Percentiles rank a stretch among this genome's conserved stretches.
phyloP scores from a whole-genome alignment of 164 flowering plant species.

The Liquidambar formosana region DNA sequence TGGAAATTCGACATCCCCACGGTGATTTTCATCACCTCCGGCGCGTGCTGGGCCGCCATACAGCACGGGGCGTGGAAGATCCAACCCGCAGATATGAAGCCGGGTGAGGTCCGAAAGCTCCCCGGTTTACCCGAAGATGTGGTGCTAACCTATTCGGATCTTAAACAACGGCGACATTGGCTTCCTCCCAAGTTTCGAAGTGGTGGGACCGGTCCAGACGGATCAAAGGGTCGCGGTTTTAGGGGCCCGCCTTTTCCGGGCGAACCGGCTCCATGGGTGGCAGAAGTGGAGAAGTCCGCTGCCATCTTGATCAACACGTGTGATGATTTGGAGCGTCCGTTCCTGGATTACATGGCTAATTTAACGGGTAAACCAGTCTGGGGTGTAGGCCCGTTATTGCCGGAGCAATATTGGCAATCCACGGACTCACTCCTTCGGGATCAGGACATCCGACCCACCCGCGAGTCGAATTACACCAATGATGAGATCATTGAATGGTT shows the following conservation, averaged over 20 bases:
- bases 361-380: neutral
- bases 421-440: slow-evolving; percentile 11
- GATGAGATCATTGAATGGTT: slow-evolving; percentile 42
- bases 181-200: neutral
- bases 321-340: slow-evolving; percentile 3
- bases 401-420: neutral
- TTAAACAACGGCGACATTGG: slow-evolving; percentile 18
- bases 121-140: slow-evolving; percentile 38
- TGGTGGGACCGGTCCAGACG: slow-evolving; percentile 2
- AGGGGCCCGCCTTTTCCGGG: neutral
- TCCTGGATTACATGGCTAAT: neutral
- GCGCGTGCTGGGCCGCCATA: slow-evolving; percentile 36
- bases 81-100: slow-evolving; percentile 11
- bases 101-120: slow-evolving; percentile 27
- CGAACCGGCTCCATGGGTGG: neutral
- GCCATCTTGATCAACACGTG: slow-evolving; percentile 3
- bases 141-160: slow-evolving; percentile 23
- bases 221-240: neutral
- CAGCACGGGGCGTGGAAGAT: slow-evolving; percentile 29
- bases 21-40: slow-evolving; percentile 32
- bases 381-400: slow-evolving; percentile 1
- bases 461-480: slow-evolving; percentile 21
- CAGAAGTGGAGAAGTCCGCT: neutral
- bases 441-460: slow-evolving; percentile 19
- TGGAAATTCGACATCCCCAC: slow-evolving; percentile 18